Evolutionary conservation across 2,329 filamentous ascomycete genomes (phyloP).

Genomic region (Alternaria tenuissima): DNA sequence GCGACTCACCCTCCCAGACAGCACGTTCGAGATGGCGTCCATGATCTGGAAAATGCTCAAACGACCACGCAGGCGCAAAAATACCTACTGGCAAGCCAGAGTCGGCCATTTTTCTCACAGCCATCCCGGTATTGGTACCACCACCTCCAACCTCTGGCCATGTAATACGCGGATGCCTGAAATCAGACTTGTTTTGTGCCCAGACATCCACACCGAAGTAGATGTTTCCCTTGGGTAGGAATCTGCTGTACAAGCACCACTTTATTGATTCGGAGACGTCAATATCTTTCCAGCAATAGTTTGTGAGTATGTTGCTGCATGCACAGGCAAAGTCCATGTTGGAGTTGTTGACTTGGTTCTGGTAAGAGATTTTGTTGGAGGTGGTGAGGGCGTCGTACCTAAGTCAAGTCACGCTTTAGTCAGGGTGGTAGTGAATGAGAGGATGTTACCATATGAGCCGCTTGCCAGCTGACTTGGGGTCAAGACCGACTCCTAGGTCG

Average conservation of each 20-base stretch:
- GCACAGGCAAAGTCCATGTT: slow-evolving; percentile 52
- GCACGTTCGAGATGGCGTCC: slow-evolving; percentile 38
- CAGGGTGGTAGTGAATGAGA: not conserved
- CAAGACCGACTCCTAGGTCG: slow-evolving; percentile 31
- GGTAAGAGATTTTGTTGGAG: slow-evolving; percentile 54
- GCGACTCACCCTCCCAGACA: slow-evolving; percentile 47
- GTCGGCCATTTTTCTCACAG: slow-evolving; percentile 49
- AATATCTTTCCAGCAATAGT: slow-evolving; percentile 55
- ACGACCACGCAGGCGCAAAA: slow-evolving; percentile 59
- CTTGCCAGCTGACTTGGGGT: slow-evolving; percentile 14
- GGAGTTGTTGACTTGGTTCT: slow-evolving; percentile 53
- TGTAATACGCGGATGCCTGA: slow-evolving; percentile 45
- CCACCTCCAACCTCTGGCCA: slow-evolving; percentile 51
- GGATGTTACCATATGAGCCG: slow-evolving; percentile 51
- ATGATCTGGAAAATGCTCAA: slow-evolving; percentile 53
- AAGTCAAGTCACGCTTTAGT: not conserved
- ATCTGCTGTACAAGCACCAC: slow-evolving; percentile 30
- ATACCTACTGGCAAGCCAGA: slow-evolving; percentile 51
- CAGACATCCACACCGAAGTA: slow-evolving; percentile 58
- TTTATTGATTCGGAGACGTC: slow-evolving; percentile 35
- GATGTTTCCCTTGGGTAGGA: slow-evolving; percentile 38
- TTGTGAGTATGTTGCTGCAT: slow-evolving; percentile 54
- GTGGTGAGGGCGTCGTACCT: slow-evolving; percentile 59
- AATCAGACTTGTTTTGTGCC: slow-evolving; percentile 51
- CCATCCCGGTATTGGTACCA: slow-evolving; percentile 54